Base-by-base conservation (phyloP, 2,329 filamentous ascomycete genomes). In the Fusarium setosum region DNA sequence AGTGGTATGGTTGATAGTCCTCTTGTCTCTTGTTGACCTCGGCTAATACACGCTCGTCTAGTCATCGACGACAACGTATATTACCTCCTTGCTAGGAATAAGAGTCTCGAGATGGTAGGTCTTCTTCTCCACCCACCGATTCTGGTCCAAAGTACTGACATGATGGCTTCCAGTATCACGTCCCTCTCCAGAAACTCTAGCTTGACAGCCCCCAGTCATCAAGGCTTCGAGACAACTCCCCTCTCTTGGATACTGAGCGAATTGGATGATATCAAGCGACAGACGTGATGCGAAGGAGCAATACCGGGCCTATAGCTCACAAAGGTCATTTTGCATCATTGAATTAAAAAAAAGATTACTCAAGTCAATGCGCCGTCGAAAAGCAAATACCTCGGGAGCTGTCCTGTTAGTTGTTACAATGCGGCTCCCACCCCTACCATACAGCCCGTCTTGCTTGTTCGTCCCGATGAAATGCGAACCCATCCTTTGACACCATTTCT, bases 31-130 rank as follows among this genome's bases (percentile, higher is more conserved):
- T 18, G 15, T 31, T 23, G 18, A 12, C 13, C 20, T 13, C 8
- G 38, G 18, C 44, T 56, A 21, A 57, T 37, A 24, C 52, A 18
- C 18, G n/a, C 8, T 15, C 12, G 13, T 20, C 11, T 29, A 80
- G 78, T 71, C 15, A 78, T 80, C 49, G 73, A 76, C 34, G 65
- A 76, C n/a, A 75, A 80, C 51, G 68, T 79, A 15, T 72, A 75
- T 47, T 71, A 76, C 29, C 50, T 79, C 26, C 69, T 69, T 48
- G 66, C 67, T 21, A 72, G 72, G 38, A 69, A 70, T 4, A 74
- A 77, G 58, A 67, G 69, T 17, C 55, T 76, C 15, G 69, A 73
- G 56, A 72, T 78, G 72, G 78, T 80, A 65, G 61, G 74, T 63
- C 9, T 24, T 21, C 32, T 24, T 13, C 24, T 13, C 23, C 20